Percentiles rank a stretch among this genome's conserved stretches.
Evolutionary conservation across 495 filamentous ascomycete genomes (phyloP).

Genomic region (Hyaloscypha hepaticicola): DNA sequence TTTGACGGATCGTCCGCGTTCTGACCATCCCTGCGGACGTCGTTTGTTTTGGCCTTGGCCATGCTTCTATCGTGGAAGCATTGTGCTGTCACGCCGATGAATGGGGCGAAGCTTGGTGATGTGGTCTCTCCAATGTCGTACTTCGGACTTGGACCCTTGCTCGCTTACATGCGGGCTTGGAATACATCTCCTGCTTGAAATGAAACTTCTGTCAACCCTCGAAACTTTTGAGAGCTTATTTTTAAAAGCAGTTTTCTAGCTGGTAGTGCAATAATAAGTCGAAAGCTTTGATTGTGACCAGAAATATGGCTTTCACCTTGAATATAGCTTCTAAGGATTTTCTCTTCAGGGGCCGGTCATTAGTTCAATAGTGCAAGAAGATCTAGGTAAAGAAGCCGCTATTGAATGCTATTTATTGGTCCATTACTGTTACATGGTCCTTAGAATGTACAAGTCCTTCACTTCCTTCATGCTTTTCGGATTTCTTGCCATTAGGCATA

Average conservation of each 20-base stretch:
- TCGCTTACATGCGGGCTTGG: slow-evolving; percentile 17
- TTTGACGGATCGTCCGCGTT: slow-evolving; percentile 20
- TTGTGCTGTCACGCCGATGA: slow-evolving; percentile 23
- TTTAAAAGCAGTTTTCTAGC: neutral
- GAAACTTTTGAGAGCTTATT: no score
- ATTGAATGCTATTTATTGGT: slow-evolving; percentile 1
- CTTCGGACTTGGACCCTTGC: neutral
- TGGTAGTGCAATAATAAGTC: neutral
- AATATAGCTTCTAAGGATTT: neutral
- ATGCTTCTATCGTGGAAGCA: slow-evolving; percentile 34
- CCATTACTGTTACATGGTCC: slow-evolving; percentile 6
- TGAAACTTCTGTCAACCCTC: neutral
- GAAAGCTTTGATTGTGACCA: neutral
- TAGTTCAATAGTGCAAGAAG: neutral
- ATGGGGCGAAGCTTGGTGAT: neutral
- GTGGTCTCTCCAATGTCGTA: neutral
- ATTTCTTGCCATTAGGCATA: neutral
- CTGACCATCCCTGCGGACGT: slow-evolving; percentile 24
- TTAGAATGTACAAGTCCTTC: slow-evolving; percentile 14
- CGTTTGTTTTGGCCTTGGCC: slow-evolving; percentile 32
- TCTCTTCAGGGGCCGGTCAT: neutral
- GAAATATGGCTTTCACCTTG: neutral
- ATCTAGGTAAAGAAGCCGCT: neutral
- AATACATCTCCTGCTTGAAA: neutral
- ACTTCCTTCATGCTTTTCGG: neutral